These are phyloP conservation scores for Ceratobasidium sp. DNA, from an alignment of 1,284 basidiomycete genomes.

Conservation along the genomic window DNA sequence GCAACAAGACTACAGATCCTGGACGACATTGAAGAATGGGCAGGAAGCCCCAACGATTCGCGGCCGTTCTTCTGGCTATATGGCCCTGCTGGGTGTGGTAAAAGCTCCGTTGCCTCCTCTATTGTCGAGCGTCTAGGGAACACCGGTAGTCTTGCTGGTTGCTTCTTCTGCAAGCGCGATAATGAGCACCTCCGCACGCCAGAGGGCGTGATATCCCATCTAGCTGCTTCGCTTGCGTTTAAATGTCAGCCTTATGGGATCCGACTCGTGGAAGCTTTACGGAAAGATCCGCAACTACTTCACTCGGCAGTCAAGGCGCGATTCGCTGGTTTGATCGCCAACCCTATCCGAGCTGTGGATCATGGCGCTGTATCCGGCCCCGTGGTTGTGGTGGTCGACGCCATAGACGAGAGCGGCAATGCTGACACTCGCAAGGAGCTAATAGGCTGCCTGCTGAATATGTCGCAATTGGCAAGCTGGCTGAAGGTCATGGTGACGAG, in stretches of 20 bases:
- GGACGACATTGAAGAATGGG: background rate
- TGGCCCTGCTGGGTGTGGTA: no score
- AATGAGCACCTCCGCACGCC: conserved; percentile 10
- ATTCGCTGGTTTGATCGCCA: background rate
- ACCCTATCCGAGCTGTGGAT: background rate
- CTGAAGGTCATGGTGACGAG: conserved; percentile 42
- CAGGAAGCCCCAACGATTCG: background rate
- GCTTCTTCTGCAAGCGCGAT: conserved; percentile 17
- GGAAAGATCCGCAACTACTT: background rate
- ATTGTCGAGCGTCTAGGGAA: background rate
- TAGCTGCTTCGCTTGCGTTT: background rate
- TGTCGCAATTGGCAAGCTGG: background rate
- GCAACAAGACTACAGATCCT: background rate
- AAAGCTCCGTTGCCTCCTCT: background rate
- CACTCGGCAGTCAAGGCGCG: background rate
- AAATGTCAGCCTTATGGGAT: background rate
- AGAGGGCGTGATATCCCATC: background rate
- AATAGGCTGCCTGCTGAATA: background rate
- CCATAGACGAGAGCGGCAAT: conserved; percentile 24
- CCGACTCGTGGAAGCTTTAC: conserved; percentile 1
- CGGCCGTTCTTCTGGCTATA: background rate
- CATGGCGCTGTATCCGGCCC: background rate
- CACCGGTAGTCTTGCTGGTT: background rate
- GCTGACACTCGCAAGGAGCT: conserved; percentile 9
- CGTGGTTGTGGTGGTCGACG: conserved; percentile 35